Base-by-base conservation (phyloP, 2,329 filamentous ascomycete species). In the Colletotrichum sp. region DNA sequence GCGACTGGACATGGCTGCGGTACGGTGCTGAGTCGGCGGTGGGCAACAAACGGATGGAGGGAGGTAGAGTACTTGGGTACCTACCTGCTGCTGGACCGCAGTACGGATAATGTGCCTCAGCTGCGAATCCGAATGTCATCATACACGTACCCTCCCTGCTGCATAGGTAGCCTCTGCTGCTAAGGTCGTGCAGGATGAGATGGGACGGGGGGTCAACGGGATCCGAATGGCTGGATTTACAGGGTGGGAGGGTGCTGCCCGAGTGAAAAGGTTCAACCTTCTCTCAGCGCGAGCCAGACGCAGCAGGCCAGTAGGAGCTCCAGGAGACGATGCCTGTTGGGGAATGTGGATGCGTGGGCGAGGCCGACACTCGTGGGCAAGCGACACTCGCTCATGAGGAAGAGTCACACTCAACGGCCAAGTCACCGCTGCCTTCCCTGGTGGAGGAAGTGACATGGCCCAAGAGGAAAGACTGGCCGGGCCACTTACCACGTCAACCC, bases 271-370 rank as follows among this genome's bases (percentile, higher is more conserved):
- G 55, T 30, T 26, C 44, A 48, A 48, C 44, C 44, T 48, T 48
- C n/a, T 13, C 44, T 22, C 34, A 65, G n/a, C 52, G 24, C n/a
- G n/a, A 63, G 26, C 39, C n/a, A 48, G 44, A 48, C 44, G 6
- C 44, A 48, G 44, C 44, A 48, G 44, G 44, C 16, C 62, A 44
- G 62, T 22, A 24, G 48, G 22, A 62, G 28, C 28, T 48, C 44
- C 2, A 22, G 44, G 44, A 22, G 30, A 67, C 55, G 72, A 74
- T 64, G 64, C 73, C 57, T 64, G 18, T 73, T 75, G 57, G 64
- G 73, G 73, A 72, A 75, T 75, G 73, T 73, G 73, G 73, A 73
- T 75, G 73, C 73, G 69, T 72, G 73, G 64, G 30, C 69, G 39
- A 64, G 26, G 72, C 24, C 55, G 55, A 52, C 24, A 69, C 36